Evolutionary conservation across 306 rosid species (phyloP), one percentile per base, ranked within the genome.

Genomic region (Lupinus albus): DNA sequence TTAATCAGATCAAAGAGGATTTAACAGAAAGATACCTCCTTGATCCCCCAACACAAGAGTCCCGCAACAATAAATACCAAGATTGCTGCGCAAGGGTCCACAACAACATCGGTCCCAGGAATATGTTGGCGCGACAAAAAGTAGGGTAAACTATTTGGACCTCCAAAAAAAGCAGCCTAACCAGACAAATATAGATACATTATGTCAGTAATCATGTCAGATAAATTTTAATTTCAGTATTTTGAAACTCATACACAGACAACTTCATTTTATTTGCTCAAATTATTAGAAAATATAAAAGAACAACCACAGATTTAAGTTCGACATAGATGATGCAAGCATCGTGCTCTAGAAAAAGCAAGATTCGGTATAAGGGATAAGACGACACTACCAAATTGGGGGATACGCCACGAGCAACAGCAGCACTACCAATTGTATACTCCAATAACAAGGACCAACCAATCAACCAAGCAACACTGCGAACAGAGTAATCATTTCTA

Each of bases 381-480:
- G 59, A 61, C 18, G 30, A 42, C 7, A 54, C 9, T 72, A 93
- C 99, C 95, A 93, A 48, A 86, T 93, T 90, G 30, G 99, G 99
- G 51, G 97, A 77, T 73, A 88, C 75, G 67, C 99, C 97, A 38
- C 99, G 95, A 39, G 99, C 96, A 74, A 88, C 97, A 50, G 97
- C 87, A 36, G 99, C 78, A 32, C 94, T 84, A 33, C 97, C 91
- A 38, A 93, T 83, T 36, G 97, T 86, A 76, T 93, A 93, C 81
- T 93, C 99, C 68, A 93, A 76, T 58, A 93, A 65, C 83, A 93
- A 70, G 39, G 91, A 81, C 99, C 99, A 93, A 13, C 99, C 99
- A 14, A 93, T 64, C 77, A 93, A 76, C 99, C 99, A 93, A 84
- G 97, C 99, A 67, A 85, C 90, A 13, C 99, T 92, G 74, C 36